Evolutionary conservation across 2,329 filamentous ascomycete species (phyloP).

Genomic region (Madurella mycetomatis): DNA sequence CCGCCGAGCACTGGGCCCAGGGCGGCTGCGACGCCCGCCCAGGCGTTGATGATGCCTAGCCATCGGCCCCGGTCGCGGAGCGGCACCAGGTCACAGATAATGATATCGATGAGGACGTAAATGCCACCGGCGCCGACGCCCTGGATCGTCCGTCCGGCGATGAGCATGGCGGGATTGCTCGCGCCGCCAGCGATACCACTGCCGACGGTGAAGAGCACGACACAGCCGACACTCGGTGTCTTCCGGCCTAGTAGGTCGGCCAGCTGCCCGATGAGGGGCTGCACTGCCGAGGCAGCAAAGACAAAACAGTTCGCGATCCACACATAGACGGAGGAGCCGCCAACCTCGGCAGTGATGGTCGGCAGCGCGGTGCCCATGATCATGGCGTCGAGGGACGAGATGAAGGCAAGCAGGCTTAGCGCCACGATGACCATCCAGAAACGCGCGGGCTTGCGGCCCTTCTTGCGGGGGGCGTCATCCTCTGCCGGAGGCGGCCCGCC

Average conservation of each 20-base stretch:
- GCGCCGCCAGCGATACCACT: constrained; percentile 50
- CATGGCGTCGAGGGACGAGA: constrained; percentile 2
- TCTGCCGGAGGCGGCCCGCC: not conserved
- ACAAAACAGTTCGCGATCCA: constrained; percentile 14
- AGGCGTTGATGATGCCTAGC: constrained; percentile 13
- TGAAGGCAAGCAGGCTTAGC: not conserved
- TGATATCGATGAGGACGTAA: constrained; percentile 29
- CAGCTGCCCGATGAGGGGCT: constrained; percentile 38
- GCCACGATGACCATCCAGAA: constrained; percentile 1
- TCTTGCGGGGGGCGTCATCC: not conserved
- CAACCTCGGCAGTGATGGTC: constrained; percentile 4
- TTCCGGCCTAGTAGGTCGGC: constrained; percentile 51
- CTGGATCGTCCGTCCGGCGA: constrained; percentile 46
- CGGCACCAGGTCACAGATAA: constrained; percentile 23
- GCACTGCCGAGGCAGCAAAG: constrained; percentile 22
- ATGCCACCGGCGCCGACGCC: constrained; percentile 40
- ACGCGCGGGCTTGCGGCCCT: not conserved
- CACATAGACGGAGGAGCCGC: constrained; percentile 5
- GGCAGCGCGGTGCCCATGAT: constrained; percentile 5
- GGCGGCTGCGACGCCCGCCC: constrained; percentile 7
- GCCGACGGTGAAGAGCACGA: constrained; percentile 47
- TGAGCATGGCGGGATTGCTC: constrained; percentile 40
- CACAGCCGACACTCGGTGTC: constrained; percentile 36
- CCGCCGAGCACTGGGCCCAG: constrained; percentile 20
- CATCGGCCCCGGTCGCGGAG: constrained; percentile 20